These are phyloP conservation scores for Trichoderma atrobrunneum DNA, from an alignment of 2,329 filamentous ascomycete genomes.

Conservation along the genomic window DNA sequence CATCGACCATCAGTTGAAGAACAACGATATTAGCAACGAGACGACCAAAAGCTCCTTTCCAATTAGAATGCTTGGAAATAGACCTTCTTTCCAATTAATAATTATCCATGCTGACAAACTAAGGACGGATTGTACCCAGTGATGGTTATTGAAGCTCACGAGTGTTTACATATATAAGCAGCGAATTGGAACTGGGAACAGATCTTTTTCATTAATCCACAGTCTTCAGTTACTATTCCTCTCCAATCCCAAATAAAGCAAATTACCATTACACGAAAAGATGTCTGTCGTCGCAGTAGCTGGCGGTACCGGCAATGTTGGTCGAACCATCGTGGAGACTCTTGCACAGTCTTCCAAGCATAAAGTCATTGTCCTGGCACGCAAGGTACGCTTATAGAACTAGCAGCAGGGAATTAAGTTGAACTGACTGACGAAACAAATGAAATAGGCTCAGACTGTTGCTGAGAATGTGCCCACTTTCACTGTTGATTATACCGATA, in stretches of 20 bases:
- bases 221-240: too few species aligned
- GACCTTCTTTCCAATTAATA: neutral
- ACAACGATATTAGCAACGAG: neutral
- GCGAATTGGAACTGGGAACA: fast-evolving
- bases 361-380: slow-evolving; percentile 30
- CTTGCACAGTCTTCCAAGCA: slow-evolving; percentile 35
- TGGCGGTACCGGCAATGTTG: slow-evolving; percentile 46
- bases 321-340: slow-evolving; percentile 45
- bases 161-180: neutral
- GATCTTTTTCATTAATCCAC: neutral
- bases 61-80: neutral
- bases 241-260: too few species aligned
- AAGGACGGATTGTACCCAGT: neutral
- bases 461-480: neutral
- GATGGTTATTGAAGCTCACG: neutral
- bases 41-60: neutral
- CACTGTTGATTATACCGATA: slow-evolving; percentile 29
- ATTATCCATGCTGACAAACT: neutral
- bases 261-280: neutral
- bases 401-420: neutral
- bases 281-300: slow-evolving; percentile 31
- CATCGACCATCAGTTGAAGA: neutral
- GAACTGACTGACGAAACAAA: neutral
- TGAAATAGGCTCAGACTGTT: neutral
- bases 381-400: neutral